Base-by-base conservation (phyloP, 2,329 filamentous ascomycete species). In the Colletotrichum higginsianum region DNA sequence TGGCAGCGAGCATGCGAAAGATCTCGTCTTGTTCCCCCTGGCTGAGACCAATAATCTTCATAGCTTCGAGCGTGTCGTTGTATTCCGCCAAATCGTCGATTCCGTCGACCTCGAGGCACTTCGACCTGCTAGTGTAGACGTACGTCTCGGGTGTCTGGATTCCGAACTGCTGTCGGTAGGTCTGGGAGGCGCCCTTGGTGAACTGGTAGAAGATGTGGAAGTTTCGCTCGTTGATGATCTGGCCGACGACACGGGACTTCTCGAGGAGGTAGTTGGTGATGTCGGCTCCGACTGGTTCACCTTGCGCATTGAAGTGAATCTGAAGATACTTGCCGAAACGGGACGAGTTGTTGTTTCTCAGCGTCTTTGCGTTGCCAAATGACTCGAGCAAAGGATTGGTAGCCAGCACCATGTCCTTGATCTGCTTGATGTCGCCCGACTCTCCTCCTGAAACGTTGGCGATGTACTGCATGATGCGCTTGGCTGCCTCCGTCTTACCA, bases 181-280 rank as follows among this genome's bases (percentile, higher is more conserved):
- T 90, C 76, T 92, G 88, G n/a, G 95, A 93, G 12, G 96, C 96
- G 4, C 94, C 95, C 84, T 98, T 99, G 57, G 96, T 94, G 82
- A 98, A 98, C 82, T 99, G 96, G 84, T 99, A 99, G 82, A 99
- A 99, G 78, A 99, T 98, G 84, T 99, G 96, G 83, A 99, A 99
- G 84, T 98, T 98, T 76, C 96, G 91, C 87, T 99, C 96, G 81
- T 98, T 97, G 70, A 86, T 87, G 76, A 98, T 98, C 85, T 98
- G 96, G 18, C 96, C 95, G 12, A 98, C 95, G 21, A 99, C 96
- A 84, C 96, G 90, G 58, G 94, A 92, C 86, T 98, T 98, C 82
- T 99, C 96, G 64, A 99, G 88, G 30, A 99, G 87, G 79, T 99
- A 99, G 82, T 99, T 99, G 79, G 96, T 98, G 83, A 99, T 98